Evolutionary conservation across 2,329 filamentous ascomycete species (phyloP).

Genomic region (Aspergillus sp.): DNA sequence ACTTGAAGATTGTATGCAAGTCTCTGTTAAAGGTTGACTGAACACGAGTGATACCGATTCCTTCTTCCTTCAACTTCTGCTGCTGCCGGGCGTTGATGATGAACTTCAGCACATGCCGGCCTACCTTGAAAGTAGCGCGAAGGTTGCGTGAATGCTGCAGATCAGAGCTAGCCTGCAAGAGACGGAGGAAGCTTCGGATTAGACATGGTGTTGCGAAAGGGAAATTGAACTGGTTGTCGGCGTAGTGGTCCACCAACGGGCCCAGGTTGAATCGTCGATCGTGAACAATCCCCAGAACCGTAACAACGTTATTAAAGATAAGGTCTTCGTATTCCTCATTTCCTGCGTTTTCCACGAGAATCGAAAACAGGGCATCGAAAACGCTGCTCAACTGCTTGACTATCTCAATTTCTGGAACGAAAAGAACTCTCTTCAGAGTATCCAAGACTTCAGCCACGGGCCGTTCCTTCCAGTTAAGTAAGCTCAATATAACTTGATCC

Average conservation of each 20-base stretch:
- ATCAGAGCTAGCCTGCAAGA: conserved; percentile 80
- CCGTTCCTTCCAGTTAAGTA: conserved; percentile 83
- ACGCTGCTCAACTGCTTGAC: conserved; percentile 91
- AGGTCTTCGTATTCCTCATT: conserved; percentile 91
- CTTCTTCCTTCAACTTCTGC: conserved; percentile 84
- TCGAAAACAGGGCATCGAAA: conserved; percentile 86
- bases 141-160: conserved; percentile 80
- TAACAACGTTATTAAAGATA: conserved; percentile 85
- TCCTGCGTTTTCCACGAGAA: conserved; percentile 85
- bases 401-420: conserved; percentile 95
- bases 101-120: conserved; percentile 88
- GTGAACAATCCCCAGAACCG: conserved; percentile 88
- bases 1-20: conserved; percentile 82
- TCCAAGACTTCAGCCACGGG: conserved; percentile 69
- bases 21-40: conserved; percentile 77
- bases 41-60: conserved; percentile 75
- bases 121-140: conserved; percentile 91
- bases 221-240: conserved; percentile 85
- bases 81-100: conserved; percentile 85
- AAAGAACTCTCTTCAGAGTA: conserved; percentile 78
- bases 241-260: conserved; percentile 88
- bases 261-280: conserved; percentile 90
- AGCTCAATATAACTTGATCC: conserved; percentile 77
- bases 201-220: conserved; percentile 88
- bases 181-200: conserved; percentile 78